A percentile compares a stretch with the other conserved stretches of the same genome.
These are phyloP conservation scores for Centrapalus pauciflorus DNA, from an alignment of 129 eudicot species.

Conservation along the genomic window DNA sequence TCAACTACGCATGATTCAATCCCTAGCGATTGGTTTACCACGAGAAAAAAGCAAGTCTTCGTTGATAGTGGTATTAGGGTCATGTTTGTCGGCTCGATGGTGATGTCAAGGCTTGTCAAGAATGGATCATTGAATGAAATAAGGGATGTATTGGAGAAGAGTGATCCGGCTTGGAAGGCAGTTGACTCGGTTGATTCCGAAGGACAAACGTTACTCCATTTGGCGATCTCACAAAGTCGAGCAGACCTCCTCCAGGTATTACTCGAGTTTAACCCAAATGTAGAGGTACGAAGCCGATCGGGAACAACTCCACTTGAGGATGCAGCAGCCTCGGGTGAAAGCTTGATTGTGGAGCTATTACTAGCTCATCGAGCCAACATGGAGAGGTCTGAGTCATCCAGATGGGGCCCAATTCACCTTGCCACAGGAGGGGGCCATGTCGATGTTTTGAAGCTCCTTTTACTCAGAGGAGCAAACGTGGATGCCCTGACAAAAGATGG, in stretches of 20 bases:
- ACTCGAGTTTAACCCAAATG: constrained; percentile 61
- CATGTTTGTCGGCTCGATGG: constrained; percentile 70
- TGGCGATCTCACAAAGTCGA: constrained; percentile 55
- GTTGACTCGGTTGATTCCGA: constrained; percentile 58
- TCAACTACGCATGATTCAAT: constrained; percentile 44
- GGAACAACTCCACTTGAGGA: constrained; percentile 65
- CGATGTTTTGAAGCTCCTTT: constrained; percentile 57
- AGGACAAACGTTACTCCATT: constrained; percentile 65
- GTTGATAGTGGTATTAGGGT: constrained; percentile 63
- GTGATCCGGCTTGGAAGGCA: constrained; percentile 52
- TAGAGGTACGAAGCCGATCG: constrained; percentile 43
- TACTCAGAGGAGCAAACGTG: constrained; percentile 44
- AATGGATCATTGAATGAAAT: constrained; percentile 55
- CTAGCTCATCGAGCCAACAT: constrained; percentile 50
- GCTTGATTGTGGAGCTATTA: constrained; percentile 62
- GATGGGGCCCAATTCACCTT: constrained; percentile 64
- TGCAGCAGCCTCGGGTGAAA: constrained; percentile 58
- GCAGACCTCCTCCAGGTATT: constrained; percentile 66
- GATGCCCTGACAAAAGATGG: constrained; percentile 58
- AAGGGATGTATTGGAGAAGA: constrained; percentile 58
- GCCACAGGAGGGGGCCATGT: constrained; percentile 57
- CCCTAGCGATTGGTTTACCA: constrained; percentile 76
- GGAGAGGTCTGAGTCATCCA: constrained; percentile 43
- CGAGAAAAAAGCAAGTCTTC: constrained; percentile 66
- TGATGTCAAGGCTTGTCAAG: constrained; percentile 51